Evolutionary conservation across 2,329 filamentous ascomycete species (phyloP), one percentile per base, ranked within the genome.

Genomic region (Nemania sp.): DNA sequence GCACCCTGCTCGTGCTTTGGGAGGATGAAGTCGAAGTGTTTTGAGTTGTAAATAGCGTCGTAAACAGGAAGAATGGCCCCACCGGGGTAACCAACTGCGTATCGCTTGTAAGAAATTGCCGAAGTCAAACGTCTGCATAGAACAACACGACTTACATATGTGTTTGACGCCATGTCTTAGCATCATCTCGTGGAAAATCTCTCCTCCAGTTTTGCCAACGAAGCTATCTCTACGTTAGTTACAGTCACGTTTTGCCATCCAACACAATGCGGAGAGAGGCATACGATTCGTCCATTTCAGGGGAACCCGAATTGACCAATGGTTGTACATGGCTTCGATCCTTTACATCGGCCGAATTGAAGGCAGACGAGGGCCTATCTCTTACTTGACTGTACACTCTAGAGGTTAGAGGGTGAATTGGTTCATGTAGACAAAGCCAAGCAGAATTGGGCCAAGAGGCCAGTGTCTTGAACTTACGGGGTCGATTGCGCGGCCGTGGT

Each of bases 151-250:
- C n/a, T n/a, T 86, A 97, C 93, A 98, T 78, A 98, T 88, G 80
- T 98, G 93, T 84, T 98, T 96, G 64, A 99, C 95, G 75, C 86
- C 88, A 75, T 95, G 92, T 77, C 95, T 88, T 70, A 97, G 87
- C 94, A 99, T 98, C 95, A 98, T 98, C 83, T 98, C 95, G 81
- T 98, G 94, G 82, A 98, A 97, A 75, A 98, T 98, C 82, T 98
- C 91, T 78, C 96, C 96, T 78, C 96, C 95, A 57, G 90, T 97
- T 87, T 94, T 95, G 71, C 95, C 95, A 77, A 98, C 93, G 81
- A 98, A 97, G 68, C 91, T 93, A 73, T 63, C 49, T 54, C 8
- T 43, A 3, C 18, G 67, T 75, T 49, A 74, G 58, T 45, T 18
- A 32, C 24, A 22, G 45, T 24, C 41, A 51, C 29, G 24, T 24